Base-by-base conservation (phyloP, 768 basidiomycete species). In the Amanita rimosa region DNA sequence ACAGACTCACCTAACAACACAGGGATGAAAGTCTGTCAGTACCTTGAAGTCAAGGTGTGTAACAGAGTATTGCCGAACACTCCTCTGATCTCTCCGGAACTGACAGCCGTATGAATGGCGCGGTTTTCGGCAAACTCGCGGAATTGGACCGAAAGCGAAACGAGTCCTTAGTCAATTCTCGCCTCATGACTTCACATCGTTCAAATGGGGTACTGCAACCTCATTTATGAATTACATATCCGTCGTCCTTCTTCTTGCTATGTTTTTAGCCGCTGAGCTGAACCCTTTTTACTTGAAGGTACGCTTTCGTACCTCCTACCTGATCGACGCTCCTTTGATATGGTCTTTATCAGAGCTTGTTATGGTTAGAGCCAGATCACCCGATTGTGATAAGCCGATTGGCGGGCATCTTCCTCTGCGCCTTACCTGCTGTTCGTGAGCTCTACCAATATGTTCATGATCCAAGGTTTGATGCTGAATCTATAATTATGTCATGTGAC, bases 361-460 rank as follows among this genome's bases (percentile, higher is more conserved):
- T 92, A 33, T 91, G 89, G 88, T 84, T 92, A 82, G 87, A 91
- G 59, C 90, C 89, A 31, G 83, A 88, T 62, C 89, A 92, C 62
- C 89, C 88, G 9, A 79, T 92, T 54, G 73, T 92, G 44, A 85
- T 90, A 51, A 67, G 78, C 53, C 69, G 79, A 26, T 74, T 92
- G 8, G 80, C 78, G 13, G 78, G 78, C 52, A 79, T 92, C 52
- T 92, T 92, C 60, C 67, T 92, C 2, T 92, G 88, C 57, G 89
- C 82, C n/a, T 68, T 92, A 27, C 89, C 89, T 9, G 89, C 90
- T 11, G 85, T 83, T 50, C 70, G 89, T 57, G 89, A 92, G 67
- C 65, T 90, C 22, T 87, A 78, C 61, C 85, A 88, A 60, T 92
- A 91, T 57, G 76, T 87, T 58, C 86, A 83, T 58, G 76, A 85